A percentile compares a stretch with the other conserved stretches of the same genome.
Conservation (phyloP, 306 rosid species). For the Sechiopsis laciniata region DNA sequence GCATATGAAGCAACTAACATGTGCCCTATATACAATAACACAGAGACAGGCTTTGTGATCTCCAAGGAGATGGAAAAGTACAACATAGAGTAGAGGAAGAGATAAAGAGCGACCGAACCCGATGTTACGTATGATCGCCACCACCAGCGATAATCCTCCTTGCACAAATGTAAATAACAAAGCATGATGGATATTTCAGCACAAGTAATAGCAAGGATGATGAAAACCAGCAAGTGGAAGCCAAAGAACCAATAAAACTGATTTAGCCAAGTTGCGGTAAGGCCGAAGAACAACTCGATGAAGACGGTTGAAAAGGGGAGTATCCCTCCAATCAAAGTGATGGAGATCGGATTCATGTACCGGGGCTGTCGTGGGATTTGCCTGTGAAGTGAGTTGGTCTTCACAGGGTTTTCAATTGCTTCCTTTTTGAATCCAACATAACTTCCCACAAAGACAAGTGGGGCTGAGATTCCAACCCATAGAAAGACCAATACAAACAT, state of each 20-base stretch:
- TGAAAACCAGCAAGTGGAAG: constrained; percentile 63
- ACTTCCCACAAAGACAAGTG: constrained; percentile 69
- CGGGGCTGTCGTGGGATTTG: constrained; percentile 74
- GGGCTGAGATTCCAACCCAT: constrained; percentile 67
- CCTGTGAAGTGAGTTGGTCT: constrained; percentile 64
- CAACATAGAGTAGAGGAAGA: constrained; percentile 57
- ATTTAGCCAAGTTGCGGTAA: constrained; percentile 68
- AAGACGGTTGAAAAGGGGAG: constrained; percentile 68
- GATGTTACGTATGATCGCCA: constrained; percentile 73
- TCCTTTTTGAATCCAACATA: constrained; percentile 64
- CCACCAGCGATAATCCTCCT: constrained; percentile 78
- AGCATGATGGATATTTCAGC: constrained; percentile 68
- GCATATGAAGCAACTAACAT: constrained; percentile 66
- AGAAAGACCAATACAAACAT: constrained; percentile 57
- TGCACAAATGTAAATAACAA: constrained; percentile 71
- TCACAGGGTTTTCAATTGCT: constrained; percentile 62
- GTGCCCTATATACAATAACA: constrained; percentile 51
- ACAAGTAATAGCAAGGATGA: constrained; percentile 56
- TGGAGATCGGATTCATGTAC: constrained; percentile 63
- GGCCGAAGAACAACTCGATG: constrained; percentile 64
- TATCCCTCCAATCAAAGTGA: constrained; percentile 59
- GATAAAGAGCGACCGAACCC: constrained; percentile 64
- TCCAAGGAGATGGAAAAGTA: constrained; percentile 66
- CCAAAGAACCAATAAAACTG: constrained; percentile 73
- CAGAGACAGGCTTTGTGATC: constrained; percentile 60